Conservation (phyloP, 164 flowering plant species). For the Liquidambar formosana region DNA sequence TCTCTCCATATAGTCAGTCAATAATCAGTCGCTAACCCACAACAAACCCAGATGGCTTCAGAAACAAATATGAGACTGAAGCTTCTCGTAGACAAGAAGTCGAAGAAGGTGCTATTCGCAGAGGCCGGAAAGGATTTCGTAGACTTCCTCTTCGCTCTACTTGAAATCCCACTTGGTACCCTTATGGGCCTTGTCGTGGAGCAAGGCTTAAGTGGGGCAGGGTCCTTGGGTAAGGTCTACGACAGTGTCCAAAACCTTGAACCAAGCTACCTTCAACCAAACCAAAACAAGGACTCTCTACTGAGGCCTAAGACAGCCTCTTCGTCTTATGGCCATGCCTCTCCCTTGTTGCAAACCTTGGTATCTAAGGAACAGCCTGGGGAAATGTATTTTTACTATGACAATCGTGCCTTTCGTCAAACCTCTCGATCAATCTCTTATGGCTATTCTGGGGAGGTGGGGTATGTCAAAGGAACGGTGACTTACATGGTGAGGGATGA, state of each 20-base stretch:
- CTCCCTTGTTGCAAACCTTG: neutral
- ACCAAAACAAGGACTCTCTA: neutral
- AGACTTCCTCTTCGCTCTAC: constrained; percentile 2
- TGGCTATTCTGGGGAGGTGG: neutral
- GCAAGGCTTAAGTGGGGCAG: neutral
- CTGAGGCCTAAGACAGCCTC: neutral
- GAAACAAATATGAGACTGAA: neutral
- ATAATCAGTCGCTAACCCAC: neutral
- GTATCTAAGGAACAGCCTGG: neutral
- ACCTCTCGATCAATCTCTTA: no score
- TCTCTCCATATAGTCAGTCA: no score
- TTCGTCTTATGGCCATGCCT: neutral
- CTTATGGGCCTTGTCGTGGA: neutral
- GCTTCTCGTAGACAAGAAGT: neutral
- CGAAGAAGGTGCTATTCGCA: constrained; percentile 1
- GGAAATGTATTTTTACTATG: no score
- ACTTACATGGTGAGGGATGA: neutral
- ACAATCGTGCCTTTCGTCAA: neutral
- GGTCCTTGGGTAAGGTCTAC: neutral
- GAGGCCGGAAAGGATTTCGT: constrained; percentile 10
- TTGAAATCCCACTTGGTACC: constrained; percentile 1
- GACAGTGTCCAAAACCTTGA: neutral
- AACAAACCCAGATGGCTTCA: neutral
- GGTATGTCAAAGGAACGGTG: neutral
- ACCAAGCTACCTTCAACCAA: neutral